Evolutionary conservation across 495 filamentous ascomycete species (phyloP).

Genomic region (Rhypophila decipiens): DNA sequence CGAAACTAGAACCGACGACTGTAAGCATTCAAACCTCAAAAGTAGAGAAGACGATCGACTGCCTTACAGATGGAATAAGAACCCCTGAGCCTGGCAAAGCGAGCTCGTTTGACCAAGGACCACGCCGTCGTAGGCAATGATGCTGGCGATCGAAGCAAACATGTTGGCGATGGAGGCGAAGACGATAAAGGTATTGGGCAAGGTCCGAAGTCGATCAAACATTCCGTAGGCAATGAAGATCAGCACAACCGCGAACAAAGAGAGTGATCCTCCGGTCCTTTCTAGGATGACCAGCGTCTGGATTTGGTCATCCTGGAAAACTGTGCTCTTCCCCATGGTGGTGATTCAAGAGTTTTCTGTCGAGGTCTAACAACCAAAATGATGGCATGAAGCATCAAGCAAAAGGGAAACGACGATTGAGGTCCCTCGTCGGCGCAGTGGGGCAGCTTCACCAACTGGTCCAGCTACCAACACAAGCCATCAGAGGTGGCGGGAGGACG

Average conservation of each 20-base stretch:
- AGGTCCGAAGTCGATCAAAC: slow-evolving; percentile 52
- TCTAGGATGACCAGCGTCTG: slow-evolving; percentile 31
- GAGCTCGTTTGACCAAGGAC: slow-evolving; percentile 39
- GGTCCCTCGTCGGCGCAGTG: not conserved
- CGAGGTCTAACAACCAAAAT: not conserved
- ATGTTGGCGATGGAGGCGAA: slow-evolving; percentile 72
- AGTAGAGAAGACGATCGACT: not conserved
- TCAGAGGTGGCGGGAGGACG: not conserved
- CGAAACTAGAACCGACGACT: slow-evolving; percentile 33
- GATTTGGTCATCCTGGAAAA: slow-evolving; percentile 18
- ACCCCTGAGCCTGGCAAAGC: slow-evolving; percentile 70
- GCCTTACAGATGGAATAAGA: slow-evolving; percentile 55
- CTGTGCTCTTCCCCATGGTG: not conserved
- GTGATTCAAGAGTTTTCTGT: not conserved
- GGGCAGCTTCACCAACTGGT: not conserved
- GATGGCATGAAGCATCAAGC: not conserved
- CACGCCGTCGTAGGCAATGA: slow-evolving; percentile 50
- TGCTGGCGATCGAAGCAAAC: slow-evolving; percentile 60
- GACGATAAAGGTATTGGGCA: slow-evolving; percentile 72
- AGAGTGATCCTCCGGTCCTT: slow-evolving; percentile 43
- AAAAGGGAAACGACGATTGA: not conserved
- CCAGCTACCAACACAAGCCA: not conserved
- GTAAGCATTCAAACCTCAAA: not conserved
- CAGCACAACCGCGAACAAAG: slow-evolving; percentile 55
- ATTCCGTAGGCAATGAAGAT: slow-evolving; percentile 61